These are phyloP conservation scores for Raffaelea ambrosiae DNA, from an alignment of 2,329 filamentous ascomycete genomes.

Conservation along the genomic window DNA sequence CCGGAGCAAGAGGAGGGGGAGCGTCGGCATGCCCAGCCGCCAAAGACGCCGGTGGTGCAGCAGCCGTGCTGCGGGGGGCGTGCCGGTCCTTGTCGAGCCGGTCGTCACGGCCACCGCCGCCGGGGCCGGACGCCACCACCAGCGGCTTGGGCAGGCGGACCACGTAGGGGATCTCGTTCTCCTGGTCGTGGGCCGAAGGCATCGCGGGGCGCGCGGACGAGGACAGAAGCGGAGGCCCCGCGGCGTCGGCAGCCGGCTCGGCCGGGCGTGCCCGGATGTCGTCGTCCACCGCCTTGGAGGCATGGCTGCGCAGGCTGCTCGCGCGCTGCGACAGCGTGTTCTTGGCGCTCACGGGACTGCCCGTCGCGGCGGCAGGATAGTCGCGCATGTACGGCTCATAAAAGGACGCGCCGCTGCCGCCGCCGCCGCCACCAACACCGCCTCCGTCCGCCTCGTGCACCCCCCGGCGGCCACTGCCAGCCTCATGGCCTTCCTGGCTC, in stretches of 20 bases:
- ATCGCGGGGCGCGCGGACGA: constrained; percentile 24
- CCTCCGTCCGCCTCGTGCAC: background rate
- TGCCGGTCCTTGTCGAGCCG: constrained; percentile 43
- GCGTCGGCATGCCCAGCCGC: too few relatives aligned
- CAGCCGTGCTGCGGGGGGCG: constrained; percentile 27
- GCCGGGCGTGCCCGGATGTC: too few relatives aligned
- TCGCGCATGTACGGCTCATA: constrained; percentile 34
- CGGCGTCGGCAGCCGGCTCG: too few relatives aligned
- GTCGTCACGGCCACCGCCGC: constrained; percentile 30
- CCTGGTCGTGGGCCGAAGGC: constrained; percentile 65
- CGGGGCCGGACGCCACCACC: constrained; percentile 16
- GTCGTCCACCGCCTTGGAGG: background rate
- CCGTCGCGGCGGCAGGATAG: constrained; percentile 39
- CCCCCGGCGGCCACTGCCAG: background rate
- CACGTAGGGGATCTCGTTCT: constrained; percentile 71
- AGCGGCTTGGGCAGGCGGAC: constrained; percentile 50
- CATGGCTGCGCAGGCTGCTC: constrained; percentile 21
- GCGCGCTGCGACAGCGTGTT: constrained; percentile 22
- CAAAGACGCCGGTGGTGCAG: too few relatives aligned
- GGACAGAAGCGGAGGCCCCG: too few relatives aligned
- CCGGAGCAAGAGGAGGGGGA: too few relatives aligned
- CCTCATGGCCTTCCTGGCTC: constrained; percentile 26
- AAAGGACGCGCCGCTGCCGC: constrained; percentile 27
- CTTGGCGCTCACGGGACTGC: constrained; percentile 47
- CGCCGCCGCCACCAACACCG: constrained; percentile 16